Evolutionary conservation across 129 eudicot species (phyloP).

Genomic region (Calendula officinalis): DNA sequence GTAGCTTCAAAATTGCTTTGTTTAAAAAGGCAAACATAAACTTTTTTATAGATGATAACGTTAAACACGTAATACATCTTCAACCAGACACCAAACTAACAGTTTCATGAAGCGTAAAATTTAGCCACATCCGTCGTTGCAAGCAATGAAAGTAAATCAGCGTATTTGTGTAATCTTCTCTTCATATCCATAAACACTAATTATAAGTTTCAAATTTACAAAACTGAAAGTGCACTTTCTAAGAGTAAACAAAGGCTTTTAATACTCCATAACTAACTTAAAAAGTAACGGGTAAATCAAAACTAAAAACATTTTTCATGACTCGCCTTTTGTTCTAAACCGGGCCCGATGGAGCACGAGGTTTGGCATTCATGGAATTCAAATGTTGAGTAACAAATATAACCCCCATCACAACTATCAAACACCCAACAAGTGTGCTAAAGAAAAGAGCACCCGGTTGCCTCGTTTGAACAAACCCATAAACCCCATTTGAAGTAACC

Average conservation of each 20-base stretch:
- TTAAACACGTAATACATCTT: no score
- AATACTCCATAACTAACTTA: slow-evolving; percentile 3
- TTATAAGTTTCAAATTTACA: background rate
- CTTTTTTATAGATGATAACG: no score
- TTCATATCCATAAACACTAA: background rate
- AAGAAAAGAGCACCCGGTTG: slow-evolving; percentile 99
- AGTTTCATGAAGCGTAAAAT: no score
- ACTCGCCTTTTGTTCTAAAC: slow-evolving; percentile 12
- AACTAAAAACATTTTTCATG: background rate
- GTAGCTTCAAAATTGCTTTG: no score
- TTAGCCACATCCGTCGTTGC: no score
- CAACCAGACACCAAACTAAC: no score
- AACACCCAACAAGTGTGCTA: slow-evolving; percentile 94
- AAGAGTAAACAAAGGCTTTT: background rate
- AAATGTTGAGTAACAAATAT: slow-evolving; percentile 84
- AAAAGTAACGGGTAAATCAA: background rate
- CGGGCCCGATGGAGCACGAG: slow-evolving; percentile 53
- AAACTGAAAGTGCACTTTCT: background rate
- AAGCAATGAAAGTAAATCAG: no score
- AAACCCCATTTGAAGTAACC: slow-evolving; percentile 81
- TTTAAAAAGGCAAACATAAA: no score
- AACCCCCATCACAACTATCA: slow-evolving; percentile 88
- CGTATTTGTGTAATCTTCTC: background rate
- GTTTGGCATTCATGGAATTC: slow-evolving; percentile 76
- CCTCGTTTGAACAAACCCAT: slow-evolving; percentile 97